A percentile compares a stretch with the other conserved stretches of the same genome.
These are phyloP conservation scores for Polyporus arcularius DNA, from an alignment of 768 basidiomycete genomes.

Conservation along the genomic window DNA sequence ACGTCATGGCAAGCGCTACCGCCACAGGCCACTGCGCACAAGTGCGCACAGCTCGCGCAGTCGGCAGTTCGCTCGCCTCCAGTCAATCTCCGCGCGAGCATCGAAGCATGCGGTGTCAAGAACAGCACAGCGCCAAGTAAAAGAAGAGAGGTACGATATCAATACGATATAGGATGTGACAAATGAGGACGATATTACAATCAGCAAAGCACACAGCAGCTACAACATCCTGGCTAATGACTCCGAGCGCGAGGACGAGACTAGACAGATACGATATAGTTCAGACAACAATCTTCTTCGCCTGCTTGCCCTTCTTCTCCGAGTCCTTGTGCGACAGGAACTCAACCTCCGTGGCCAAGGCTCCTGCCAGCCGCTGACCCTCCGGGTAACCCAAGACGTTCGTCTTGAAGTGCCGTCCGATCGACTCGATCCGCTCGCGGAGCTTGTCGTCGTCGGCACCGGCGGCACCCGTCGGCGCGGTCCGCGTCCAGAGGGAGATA, in stretches of 20 bases:
- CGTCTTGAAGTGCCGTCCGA: conserved; percentile 91
- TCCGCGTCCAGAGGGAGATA: conserved; percentile 95
- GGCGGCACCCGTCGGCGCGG: conserved; percentile 55
- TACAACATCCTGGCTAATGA: conserved; percentile 7
- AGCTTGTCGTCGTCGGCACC: conserved; percentile 53
- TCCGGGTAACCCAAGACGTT: conserved; percentile 82
- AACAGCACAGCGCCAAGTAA: not conserved
- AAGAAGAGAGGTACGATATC: conserved; percentile 8
- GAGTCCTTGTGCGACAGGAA: conserved; percentile 94
- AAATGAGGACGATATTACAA: conserved; percentile 15
- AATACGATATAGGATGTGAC: conserved; percentile 18
- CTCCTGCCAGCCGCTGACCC: conserved; percentile 71
- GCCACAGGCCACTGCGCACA: not conserved
- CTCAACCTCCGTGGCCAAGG: conserved; percentile 94
- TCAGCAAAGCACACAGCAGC: conserved; percentile 23
- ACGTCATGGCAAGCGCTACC: conserved; percentile 24
- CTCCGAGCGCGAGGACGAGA: conserved; percentile 1
- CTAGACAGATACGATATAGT: conserved; percentile 14
- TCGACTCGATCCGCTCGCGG: conserved; percentile 77
- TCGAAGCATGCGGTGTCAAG: not conserved
- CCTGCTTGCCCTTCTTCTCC: conserved; percentile 88
- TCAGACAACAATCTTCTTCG: conserved; percentile 77
- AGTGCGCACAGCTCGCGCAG: no score
- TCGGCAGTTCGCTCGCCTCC: not conserved
- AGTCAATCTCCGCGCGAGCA: not conserved